Conservation (phyloP, 176 grass and related monocot species). For the Rhynchospora tenuis region DNA sequence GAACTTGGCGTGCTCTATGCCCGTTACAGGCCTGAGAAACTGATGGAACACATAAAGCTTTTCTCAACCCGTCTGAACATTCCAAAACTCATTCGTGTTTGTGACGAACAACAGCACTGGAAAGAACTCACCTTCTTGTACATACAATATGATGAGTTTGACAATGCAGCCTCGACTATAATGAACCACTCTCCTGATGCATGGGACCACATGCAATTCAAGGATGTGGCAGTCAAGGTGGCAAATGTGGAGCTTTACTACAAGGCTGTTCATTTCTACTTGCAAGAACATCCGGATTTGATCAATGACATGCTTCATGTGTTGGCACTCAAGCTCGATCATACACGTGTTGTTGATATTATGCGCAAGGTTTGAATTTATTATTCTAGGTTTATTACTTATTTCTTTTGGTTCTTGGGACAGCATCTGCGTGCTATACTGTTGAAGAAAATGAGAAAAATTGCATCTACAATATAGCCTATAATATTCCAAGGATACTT, state of each 20-base stretch:
- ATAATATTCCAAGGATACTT: neutral
- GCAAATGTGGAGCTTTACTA: slow-evolving; percentile 95
- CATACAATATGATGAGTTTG: slow-evolving; percentile 85
- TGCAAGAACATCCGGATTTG: slow-evolving; percentile 94
- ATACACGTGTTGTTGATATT: slow-evolving; percentile 90
- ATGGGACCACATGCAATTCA: slow-evolving; percentile 98
- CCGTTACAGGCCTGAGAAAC: slow-evolving; percentile 84
- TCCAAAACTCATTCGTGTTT: slow-evolving; percentile 84
- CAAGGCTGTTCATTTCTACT: slow-evolving; percentile 91
- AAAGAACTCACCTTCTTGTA: slow-evolving; percentile 87
- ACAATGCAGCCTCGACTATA: slow-evolving; percentile 92
- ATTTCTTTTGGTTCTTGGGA: neutral
- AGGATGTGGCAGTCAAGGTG: slow-evolving; percentile 85
- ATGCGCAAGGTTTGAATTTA: slow-evolving; percentile 72
- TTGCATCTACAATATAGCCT: neutral
- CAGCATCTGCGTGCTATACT: neutral
- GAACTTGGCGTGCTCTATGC: slow-evolving; percentile 89
- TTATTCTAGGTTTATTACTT: neutral
- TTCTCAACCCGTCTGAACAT: slow-evolving; percentile 88
- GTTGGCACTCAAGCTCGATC: slow-evolving; percentile 75
- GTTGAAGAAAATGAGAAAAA: neutral
- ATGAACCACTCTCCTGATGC: slow-evolving; percentile 99
- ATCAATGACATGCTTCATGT: slow-evolving; percentile 93
- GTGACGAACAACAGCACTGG: slow-evolving; percentile 97
- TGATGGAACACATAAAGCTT: slow-evolving; percentile 98